These are phyloP conservation scores for Tanacetum coccineum DNA, from an alignment of 129 eudicot genomes.

Conservation along the genomic window DNA sequence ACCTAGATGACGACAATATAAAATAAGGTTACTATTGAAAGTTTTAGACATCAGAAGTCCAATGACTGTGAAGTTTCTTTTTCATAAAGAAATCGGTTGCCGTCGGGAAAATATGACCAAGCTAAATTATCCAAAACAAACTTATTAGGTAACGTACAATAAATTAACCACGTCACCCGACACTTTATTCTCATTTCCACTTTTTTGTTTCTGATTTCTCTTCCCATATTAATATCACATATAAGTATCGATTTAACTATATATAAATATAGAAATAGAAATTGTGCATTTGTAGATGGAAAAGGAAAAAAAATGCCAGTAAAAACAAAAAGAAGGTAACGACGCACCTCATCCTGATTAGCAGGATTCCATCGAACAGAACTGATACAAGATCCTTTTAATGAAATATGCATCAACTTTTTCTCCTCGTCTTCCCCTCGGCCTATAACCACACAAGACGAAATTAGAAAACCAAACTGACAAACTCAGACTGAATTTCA, in stretches of 20 bases:
- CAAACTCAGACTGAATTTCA: neutral
- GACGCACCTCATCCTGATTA: slow-evolving; percentile 82
- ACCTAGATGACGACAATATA: neutral
- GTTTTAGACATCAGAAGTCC: neutral
- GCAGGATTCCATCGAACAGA: slow-evolving; percentile 84
- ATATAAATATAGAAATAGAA: neutral
- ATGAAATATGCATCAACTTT: slow-evolving; percentile 64
- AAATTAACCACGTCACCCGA: neutral
- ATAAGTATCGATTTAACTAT: neutral
- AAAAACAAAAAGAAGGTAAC: slow-evolving; percentile 6
- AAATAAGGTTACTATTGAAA: neutral
- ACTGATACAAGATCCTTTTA: slow-evolving; percentile 33
- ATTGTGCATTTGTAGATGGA: slow-evolving; percentile 3
- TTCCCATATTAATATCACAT: slow-evolving; percentile 4
- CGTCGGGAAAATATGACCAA: neutral
- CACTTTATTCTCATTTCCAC: neutral
- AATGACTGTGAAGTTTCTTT: neutral
- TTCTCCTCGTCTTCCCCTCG: slow-evolving; percentile 59
- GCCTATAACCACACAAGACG: slow-evolving; percentile 24
- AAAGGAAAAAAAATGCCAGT: neutral
- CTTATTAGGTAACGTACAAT: neutral
- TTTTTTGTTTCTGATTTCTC: neutral
- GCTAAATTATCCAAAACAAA: neutral
- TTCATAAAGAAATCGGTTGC: neutral
- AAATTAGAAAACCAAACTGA: neutral